Evolutionary conservation across 257 asterid genomes (phyloP).

Genomic region (Salvia splendens): DNA sequence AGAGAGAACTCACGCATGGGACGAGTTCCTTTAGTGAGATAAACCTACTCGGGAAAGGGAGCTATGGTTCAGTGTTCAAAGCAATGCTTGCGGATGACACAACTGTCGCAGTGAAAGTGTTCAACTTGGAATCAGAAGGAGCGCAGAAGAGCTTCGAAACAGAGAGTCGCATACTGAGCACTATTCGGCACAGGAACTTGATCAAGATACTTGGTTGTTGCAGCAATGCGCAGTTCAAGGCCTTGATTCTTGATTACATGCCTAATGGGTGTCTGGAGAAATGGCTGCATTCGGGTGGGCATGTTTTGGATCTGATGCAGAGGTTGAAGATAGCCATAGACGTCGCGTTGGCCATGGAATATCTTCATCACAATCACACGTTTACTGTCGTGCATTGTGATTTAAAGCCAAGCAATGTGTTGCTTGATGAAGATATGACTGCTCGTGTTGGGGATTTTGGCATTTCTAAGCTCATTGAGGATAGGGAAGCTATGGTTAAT

Average conservation of each 20-base stretch:
- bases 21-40: neutral
- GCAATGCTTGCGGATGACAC: neutral
- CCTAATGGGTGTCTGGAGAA: constrained; percentile 12
- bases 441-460: constrained; percentile 10
- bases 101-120: neutral
- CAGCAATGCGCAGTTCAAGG: neutral
- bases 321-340: neutral
- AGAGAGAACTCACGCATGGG: neutral
- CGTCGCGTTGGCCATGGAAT: constrained; percentile 1
- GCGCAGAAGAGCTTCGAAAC: neutral
- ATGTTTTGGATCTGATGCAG: neutral
- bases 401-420: constrained; percentile 11
- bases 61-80: neutral
- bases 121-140: neutral
- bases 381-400: neutral
- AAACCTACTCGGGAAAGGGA: neutral
- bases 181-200: neutral
- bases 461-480: neutral
- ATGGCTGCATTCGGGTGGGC: neutral
- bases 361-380: neutral
- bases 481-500: neutral
- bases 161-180: neutral
- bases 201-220: neutral
- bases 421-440: constrained; percentile 9
- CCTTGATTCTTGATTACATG: constrained; percentile 18